Conservation (phyloP, 805 yeast genomes). For the Metschnikowia proteae region DNA sequence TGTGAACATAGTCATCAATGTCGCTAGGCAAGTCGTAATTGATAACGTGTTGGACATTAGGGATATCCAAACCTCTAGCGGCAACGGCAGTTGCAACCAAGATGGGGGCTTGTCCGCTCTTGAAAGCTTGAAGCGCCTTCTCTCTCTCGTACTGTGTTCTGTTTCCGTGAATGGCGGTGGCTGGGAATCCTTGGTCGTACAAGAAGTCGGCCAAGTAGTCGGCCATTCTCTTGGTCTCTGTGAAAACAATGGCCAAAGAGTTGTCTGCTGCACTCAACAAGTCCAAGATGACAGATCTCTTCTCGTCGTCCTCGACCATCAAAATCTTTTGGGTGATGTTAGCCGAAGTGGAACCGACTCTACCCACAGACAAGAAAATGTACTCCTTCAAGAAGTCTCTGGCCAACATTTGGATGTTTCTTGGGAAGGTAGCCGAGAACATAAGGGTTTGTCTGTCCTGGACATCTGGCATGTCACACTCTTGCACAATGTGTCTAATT, state of each 20-base stretch:
- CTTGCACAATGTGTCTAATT: slow-evolving; percentile 96
- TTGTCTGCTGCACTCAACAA: slow-evolving; percentile 69
- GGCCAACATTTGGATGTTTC: slow-evolving; percentile 94
- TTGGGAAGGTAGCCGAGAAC: slow-evolving; percentile 99
- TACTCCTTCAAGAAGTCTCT: slow-evolving; percentile 95
- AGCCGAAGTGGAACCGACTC: slow-evolving; percentile 99
- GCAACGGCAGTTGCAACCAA: slow-evolving; percentile 99
- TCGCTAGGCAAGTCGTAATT: slow-evolving; percentile 96
- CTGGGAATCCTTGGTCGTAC: slow-evolving; percentile 85
- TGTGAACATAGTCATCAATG: slow-evolving; percentile 97
- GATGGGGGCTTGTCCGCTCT: slow-evolving; percentile 86
- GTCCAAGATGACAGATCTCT: slow-evolving; percentile 83
- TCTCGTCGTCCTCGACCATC: slow-evolving; percentile 92
- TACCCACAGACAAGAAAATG: slow-evolving; percentile 94
- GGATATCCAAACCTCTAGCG: slow-evolving; percentile 99
- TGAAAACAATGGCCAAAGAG: slow-evolving; percentile 90
- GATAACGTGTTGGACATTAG: slow-evolving; percentile 96
- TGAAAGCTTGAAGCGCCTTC: slow-evolving; percentile 91
- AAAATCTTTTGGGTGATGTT: slow-evolving; percentile 92
- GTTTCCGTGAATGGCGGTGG: slow-evolving; percentile 99
- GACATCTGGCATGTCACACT: slow-evolving; percentile 95
- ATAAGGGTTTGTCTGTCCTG: slow-evolving; percentile 91
- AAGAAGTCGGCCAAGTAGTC: slow-evolving; percentile 91
- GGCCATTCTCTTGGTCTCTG: slow-evolving; percentile 98
- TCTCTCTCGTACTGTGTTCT: slow-evolving; percentile 98